Base-by-base conservation (phyloP, 352 stramenopile species). In the Pythium volutum region DNA sequence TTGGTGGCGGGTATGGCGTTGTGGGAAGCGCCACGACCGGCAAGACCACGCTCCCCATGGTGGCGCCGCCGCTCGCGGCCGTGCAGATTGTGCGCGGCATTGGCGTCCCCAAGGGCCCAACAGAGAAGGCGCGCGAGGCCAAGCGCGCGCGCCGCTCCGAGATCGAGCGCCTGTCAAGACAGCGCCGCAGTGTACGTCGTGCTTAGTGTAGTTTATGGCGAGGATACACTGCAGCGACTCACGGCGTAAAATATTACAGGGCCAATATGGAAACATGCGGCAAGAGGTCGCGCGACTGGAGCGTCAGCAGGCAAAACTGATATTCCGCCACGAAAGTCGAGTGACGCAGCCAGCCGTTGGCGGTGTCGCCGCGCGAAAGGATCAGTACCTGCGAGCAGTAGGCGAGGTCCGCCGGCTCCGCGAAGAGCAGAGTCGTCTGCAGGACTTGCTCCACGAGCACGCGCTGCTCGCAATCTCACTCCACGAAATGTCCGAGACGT, bases 81-180 rank as follows among this genome's bases (percentile, higher is more conserved):
- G 38, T 59, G 29, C 53, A 68, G 38, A 68, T 68, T 31, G 61
- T 68, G 41, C 61, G 61, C 20, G 62, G 55, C 29, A 69, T 70
- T 25, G 36, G 57, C 16, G 7, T 55, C 10, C 43, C 51, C 14
- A 66, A 66, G 16, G 51, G 31, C n/a, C 33, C 41, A 18, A 61
- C 34, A 20, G 56, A 55, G 20, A 57, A 65, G 33, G 51, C 36
- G 23, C 38, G 41, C 14, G 63, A 62, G 22, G 63, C 55, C 16
- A 62, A 60, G 41, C 64, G 64, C 46, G 54, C 51, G 9, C 57
- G 58, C 16, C 64, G 64, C 50, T 67, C 64, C 18, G 64, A 71
- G 57, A 66, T 66, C 47, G 64, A 71, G 39, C 53, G 55, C 22
- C 47, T 55, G 15, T 71, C 64, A 38, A 26, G 64, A 9, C 45